These are phyloP conservation scores for Termitomyces titanicus DNA, from an alignment of 768 basidiomycete genomes.

Conservation along the genomic window DNA sequence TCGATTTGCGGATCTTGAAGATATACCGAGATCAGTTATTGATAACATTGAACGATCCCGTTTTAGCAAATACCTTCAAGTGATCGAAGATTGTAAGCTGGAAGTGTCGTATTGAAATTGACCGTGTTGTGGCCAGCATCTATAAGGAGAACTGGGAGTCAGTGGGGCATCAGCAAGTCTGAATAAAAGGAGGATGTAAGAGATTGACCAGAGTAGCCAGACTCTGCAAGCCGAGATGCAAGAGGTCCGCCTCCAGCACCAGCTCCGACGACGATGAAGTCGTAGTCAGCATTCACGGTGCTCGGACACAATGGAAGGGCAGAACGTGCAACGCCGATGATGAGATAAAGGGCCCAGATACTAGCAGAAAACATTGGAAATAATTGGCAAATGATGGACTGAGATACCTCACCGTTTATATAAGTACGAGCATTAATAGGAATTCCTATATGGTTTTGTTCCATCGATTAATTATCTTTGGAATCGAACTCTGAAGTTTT, in stretches of 20 bases:
- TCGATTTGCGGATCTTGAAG: slow-evolving; percentile 21
- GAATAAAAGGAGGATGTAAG: neutral
- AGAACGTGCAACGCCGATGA: neutral
- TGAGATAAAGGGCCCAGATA: neutral
- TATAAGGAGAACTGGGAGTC: slow-evolving; percentile 21
- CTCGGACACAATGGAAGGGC: slow-evolving; percentile 9
- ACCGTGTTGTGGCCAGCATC: slow-evolving; percentile 25
- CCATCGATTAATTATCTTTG: too few relatives aligned
- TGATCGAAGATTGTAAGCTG: slow-evolving; percentile 20
- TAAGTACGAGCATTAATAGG: too few relatives aligned
- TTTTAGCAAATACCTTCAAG: slow-evolving; percentile 18
- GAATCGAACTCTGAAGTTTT: too few relatives aligned
- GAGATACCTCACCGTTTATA: too few relatives aligned
- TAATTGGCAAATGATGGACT: too few relatives aligned
- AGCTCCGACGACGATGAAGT: slow-evolving; percentile 24
- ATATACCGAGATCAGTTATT: neutral
- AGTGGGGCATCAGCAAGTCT: neutral
- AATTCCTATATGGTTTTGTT: too few relatives aligned
- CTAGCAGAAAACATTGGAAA: neutral
- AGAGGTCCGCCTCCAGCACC: slow-evolving; percentile 26
- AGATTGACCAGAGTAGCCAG: slow-evolving; percentile 20
- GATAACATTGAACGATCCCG: neutral
- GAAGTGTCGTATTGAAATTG: slow-evolving; percentile 26
- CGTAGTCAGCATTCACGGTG: slow-evolving; percentile 15
- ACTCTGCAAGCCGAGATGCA: slow-evolving; percentile 21